Evolutionary conservation across 345 rosid genomes (phyloP).

Genomic region (Moricandia moricandioides): DNA sequence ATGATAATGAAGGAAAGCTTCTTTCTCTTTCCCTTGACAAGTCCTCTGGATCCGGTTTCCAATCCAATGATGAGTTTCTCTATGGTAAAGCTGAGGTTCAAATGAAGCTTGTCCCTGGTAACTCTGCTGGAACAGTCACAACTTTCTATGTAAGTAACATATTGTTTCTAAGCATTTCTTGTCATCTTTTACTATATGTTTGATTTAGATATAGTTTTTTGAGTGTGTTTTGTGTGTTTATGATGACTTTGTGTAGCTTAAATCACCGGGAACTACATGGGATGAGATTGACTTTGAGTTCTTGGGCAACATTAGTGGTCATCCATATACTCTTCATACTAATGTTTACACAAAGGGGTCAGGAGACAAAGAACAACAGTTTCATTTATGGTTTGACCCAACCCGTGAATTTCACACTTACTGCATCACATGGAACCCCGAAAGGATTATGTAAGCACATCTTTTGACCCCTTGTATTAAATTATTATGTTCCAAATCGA

Average conservation of each 20-base stretch:
- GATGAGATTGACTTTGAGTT: slow-evolving; percentile 43
- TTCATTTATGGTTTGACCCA: slow-evolving; percentile 37
- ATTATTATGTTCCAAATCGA: background rate
- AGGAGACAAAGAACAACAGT: slow-evolving; percentile 34
- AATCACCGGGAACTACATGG: slow-evolving; percentile 27
- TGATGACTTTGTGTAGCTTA: slow-evolving; percentile 24
- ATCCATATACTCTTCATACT: slow-evolving; percentile 30
- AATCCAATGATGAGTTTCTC: slow-evolving; percentile 24
- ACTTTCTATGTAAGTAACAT: slow-evolving; percentile 29
- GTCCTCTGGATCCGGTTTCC: slow-evolving; percentile 34
- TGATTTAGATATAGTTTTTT: background rate
- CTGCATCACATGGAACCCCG: slow-evolving; percentile 36
- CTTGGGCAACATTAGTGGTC: slow-evolving; percentile 37
- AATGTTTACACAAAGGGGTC: slow-evolving; percentile 27
- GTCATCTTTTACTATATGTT: background rate
- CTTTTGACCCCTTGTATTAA: background rate
- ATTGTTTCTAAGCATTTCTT: background rate
- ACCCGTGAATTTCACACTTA: slow-evolving; percentile 33
- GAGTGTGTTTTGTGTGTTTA: background rate
- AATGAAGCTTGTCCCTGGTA: slow-evolving; percentile 33
- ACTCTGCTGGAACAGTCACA: slow-evolving; percentile 37
- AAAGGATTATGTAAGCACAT: slow-evolving; percentile 26
- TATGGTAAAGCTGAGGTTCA: slow-evolving; percentile 31
- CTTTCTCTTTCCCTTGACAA: background rate
- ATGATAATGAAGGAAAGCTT: background rate